A percentile compares a stretch with the other conserved stretches of the same genome.
Conservation (phyloP, 2,329 filamentous ascomycete species). For the Ceratocystis albifundus region DNA sequence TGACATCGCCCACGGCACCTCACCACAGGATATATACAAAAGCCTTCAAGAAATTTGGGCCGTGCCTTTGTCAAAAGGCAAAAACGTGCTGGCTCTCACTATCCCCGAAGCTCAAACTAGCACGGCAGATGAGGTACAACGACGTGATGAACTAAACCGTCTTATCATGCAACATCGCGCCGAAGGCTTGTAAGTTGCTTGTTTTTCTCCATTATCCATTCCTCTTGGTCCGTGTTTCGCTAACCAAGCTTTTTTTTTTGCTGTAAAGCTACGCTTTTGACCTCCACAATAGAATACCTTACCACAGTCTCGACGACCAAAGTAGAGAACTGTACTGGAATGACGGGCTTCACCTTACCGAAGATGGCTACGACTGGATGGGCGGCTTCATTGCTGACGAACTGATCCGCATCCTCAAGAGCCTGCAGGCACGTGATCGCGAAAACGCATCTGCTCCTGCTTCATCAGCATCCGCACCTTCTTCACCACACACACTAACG, state of each 20-base stretch:
- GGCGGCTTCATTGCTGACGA: slow-evolving; percentile 45
- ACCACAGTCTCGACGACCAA: slow-evolving; percentile 36
- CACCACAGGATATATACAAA: slow-evolving; percentile 36
- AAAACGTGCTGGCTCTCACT: slow-evolving; percentile 51
- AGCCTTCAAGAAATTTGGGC: slow-evolving; percentile 42
- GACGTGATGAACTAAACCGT: slow-evolving; percentile 40
- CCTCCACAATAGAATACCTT: slow-evolving; percentile 44
- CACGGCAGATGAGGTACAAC: slow-evolving; percentile 28
- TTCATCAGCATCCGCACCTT: neutral
- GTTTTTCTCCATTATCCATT: neutral
- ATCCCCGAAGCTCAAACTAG: slow-evolving; percentile 42
- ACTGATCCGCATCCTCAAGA: slow-evolving; percentile 37
- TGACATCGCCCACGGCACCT: slow-evolving; percentile 39
- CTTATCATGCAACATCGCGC: slow-evolving; percentile 40
- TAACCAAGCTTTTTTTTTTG: neutral
- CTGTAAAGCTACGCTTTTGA: slow-evolving; percentile 44
- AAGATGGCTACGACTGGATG: slow-evolving; percentile 50
- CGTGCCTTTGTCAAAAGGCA: slow-evolving; percentile 37
- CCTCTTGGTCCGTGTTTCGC: neutral
- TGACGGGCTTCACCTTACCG: slow-evolving; percentile 49
- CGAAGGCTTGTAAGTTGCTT: slow-evolving; percentile 38
- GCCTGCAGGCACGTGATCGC: slow-evolving; percentile 22
- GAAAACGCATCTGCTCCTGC: neutral
- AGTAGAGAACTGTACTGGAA: slow-evolving; percentile 45
- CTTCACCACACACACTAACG: slow-evolving; percentile 6